phyloP scores from a whole-genome alignment of 2,329 filamentous ascomycete genomes.

The Fusarium newnesense region DNA sequence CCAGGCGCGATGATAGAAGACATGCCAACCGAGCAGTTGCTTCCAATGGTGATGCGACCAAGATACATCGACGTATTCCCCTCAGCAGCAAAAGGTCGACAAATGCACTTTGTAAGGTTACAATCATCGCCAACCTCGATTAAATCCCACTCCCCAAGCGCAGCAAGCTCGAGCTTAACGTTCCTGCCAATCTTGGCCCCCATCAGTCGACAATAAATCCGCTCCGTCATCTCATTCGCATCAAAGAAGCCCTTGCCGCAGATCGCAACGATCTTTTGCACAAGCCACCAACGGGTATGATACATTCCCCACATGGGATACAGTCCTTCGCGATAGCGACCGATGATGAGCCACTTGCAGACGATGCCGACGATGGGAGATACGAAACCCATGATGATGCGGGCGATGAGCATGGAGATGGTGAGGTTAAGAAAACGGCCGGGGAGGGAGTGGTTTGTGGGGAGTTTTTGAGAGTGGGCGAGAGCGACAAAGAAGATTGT shows the following conservation, averaged over 20 bases:
- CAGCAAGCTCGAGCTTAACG: not conserved
- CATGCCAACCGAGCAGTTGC: not conserved
- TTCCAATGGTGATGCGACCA: not conserved
- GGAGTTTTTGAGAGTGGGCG: slow-evolving; percentile 4
- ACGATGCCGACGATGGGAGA: not conserved
- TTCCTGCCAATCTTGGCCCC: not conserved
- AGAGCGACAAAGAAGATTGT: slow-evolving; percentile 10
- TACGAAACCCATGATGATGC: not conserved
- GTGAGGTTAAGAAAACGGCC: slow-evolving; percentile 2
- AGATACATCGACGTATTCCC: slow-evolving; percentile 17
- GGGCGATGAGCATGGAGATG: not conserved
- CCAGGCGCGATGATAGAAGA: slow-evolving; percentile 3
- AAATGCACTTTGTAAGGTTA: not conserved
- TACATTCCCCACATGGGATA: slow-evolving; percentile 15
- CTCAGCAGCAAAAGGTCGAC: slow-evolving; percentile 5
- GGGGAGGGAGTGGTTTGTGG: not conserved
- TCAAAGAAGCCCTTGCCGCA: not conserved
- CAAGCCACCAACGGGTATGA: slow-evolving; percentile 17
- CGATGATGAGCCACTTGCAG: slow-evolving; percentile 9
- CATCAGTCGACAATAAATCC: slow-evolving; percentile 1
- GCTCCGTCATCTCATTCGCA: not conserved
- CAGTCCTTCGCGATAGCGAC: not conserved
- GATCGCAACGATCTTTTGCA: slow-evolving; percentile 9
- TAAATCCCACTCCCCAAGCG: not conserved
- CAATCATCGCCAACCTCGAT: not conserved